Conservation (phyloP, 1,284 basidiomycete species). For the Coniferiporia sulphurascens region DNA sequence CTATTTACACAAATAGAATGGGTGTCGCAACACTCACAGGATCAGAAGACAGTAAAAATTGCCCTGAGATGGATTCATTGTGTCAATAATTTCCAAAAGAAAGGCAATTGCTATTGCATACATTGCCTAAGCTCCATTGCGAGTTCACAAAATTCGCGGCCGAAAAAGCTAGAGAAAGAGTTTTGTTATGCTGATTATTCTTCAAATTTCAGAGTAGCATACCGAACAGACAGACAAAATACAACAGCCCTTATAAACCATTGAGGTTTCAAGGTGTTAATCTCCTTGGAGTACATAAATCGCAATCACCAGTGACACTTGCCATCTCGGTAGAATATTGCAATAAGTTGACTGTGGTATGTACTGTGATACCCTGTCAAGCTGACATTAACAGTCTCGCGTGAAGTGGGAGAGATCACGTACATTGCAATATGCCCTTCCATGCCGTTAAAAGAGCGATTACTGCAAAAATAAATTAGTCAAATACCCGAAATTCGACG, state of each 20-base stretch:
- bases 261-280: neutral
- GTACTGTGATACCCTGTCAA: neutral
- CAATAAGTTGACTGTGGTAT: neutral
- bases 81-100: neutral
- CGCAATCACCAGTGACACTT: neutral
- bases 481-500: too few species aligned
- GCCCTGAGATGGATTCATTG: neutral
- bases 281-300: neutral
- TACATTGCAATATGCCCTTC: neutral
- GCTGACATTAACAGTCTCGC: neutral
- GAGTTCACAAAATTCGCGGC: neutral
- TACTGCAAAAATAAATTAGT: neutral
- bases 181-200: neutral
- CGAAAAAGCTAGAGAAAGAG: neutral
- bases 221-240: neutral
- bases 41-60: neutral
- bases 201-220: neutral
- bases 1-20: neutral
- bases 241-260: neutral
- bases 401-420: neutral
- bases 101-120: too few species aligned
- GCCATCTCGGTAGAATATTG: slow-evolving; percentile 2
- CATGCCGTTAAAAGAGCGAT: neutral
- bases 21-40: neutral
- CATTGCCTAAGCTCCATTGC: neutral